Evolutionary conservation across 352 stramenopile species (phyloP), one percentile per base, ranked within the genome.

Genomic region (Phytophthora brassicae): DNA sequence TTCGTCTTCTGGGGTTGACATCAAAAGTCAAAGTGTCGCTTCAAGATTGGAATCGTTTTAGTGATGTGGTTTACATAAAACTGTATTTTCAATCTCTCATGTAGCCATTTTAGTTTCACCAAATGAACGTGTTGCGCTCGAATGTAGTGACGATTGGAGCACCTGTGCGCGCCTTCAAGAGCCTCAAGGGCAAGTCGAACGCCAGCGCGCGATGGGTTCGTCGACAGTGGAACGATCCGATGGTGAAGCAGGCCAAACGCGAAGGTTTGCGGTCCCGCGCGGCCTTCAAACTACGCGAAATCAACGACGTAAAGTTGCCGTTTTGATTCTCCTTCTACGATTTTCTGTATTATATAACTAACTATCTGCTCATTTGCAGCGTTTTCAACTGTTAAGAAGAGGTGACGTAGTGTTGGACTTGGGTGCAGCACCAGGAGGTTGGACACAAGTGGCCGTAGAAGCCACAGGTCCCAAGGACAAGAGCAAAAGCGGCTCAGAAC

Each of bases 161-260:
- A 24, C 64, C 70, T 7, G 50, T 63, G 29, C 79, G 81, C 46
- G 80, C 79, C 60, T 48, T 84, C 67, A 86, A 86, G 68, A 94
- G 85, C 60, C 85, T 92, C 50, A 88, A 86, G 39, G 85, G 85
- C 43, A 95, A 93, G 77, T 91, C 76, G 36, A 91, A 84, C 50
- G 82, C 81, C 39, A 94, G 83, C 33, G 86, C 88, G 50, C 84
- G 86, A 28, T 96, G 88, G 88, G 78, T 96, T 45, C 72, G 81
- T 14, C 86, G 88, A 9, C 88, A 96, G 68, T 92, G 83, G 79
- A 89, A 68, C 60, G 88, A 96, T 48, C 88, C 84, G 35, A 62
- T 89, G 33, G 88, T 96, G 23, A 92, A 94, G 48, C 81, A 93
- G 64, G 83, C 86, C 64, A 94, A 94, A 61, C 80, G 84, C 44